Conservation (phyloP, 1,284 basidiomycete genomes). For the Irpex sp. region DNA sequence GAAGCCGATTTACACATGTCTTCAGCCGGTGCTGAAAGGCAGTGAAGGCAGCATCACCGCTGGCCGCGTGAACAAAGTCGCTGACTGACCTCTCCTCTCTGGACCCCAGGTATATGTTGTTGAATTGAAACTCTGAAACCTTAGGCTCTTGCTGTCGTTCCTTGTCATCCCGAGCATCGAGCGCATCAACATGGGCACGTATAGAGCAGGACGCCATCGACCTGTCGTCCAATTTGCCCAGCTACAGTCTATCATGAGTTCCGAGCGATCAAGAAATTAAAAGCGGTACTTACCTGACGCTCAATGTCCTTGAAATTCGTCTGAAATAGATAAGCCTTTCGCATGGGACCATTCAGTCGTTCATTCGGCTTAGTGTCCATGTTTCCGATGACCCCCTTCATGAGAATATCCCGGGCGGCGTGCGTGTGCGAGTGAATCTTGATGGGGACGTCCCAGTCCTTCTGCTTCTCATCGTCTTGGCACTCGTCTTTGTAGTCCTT, state of each 20-base stretch:
- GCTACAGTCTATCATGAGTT: slow-evolving; percentile 6
- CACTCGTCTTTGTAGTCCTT: not conserved
- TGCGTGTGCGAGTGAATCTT: slow-evolving; percentile 20
- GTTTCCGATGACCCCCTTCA: slow-evolving; percentile 18
- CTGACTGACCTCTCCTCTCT: not conserved
- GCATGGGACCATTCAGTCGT: slow-evolving; percentile 20
- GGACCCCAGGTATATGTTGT: slow-evolving; percentile 1
- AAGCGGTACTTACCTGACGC: slow-evolving; percentile 15
- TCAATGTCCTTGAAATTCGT: slow-evolving; percentile 28
- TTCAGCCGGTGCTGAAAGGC: slow-evolving; percentile 8
- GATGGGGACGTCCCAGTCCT: slow-evolving; percentile 20
- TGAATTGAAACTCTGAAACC: not conserved
- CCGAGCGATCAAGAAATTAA: not conserved
- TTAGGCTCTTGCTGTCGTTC: not conserved
- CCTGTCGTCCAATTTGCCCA: slow-evolving; percentile 13
- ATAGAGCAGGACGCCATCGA: slow-evolving; percentile 4
- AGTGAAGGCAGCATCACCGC: slow-evolving; percentile 1
- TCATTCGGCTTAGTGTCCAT: slow-evolving; percentile 22
- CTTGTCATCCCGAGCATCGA: slow-evolving; percentile 1
- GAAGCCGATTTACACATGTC: slow-evolving; percentile 1
- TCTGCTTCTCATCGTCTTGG: not conserved
- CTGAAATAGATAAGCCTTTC: slow-evolving; percentile 16
- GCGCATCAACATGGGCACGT: slow-evolving; percentile 7
- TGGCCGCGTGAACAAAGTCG: not conserved
- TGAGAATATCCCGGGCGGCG: slow-evolving; percentile 17